These are phyloP conservation scores for Lathyrus aphaca DNA, from an alignment of 306 rosid species.

Conservation along the genomic window DNA sequence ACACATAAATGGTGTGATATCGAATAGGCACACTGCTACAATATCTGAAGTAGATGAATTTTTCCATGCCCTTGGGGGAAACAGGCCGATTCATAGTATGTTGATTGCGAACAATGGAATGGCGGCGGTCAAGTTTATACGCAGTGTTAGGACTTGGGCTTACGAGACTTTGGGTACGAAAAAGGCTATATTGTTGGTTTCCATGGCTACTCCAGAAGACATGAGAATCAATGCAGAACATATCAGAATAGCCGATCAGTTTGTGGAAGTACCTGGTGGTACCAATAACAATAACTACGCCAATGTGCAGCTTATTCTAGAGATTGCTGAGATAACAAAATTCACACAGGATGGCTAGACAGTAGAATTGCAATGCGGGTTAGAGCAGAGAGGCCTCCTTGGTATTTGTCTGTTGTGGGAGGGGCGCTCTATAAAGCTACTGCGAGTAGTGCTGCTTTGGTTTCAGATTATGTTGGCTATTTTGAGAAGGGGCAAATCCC, in stretches of 20 bases:
- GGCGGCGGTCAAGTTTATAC: conserved; percentile 99
- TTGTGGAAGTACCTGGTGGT: conserved; percentile 99
- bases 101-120: conserved; percentile 98
- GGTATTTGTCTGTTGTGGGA: no score
- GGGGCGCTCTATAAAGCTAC: no score
- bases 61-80: conserved; percentile 88
- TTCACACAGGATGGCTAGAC: no score
- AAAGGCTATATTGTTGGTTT: conserved; percentile 94
- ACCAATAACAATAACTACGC: conserved; percentile 99
- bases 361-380: no score
- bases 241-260: conserved; percentile 98
- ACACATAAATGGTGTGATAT: conserved; percentile 51
- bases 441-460: no score
- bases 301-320: conserved; percentile 94
- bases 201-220: conserved; percentile 99
- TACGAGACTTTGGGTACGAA: conserved; percentile 91
- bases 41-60: conserved; percentile 74
- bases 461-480: no score
- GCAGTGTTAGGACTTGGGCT: conserved; percentile 96
- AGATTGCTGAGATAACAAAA: conserved; percentile 53
- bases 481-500: no score
- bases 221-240: conserved; percentile 99
- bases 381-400: no score
- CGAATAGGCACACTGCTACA: conserved; percentile 68
- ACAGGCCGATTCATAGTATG: conserved; percentile 91